Evolutionary conservation across 2,329 filamentous ascomycete genomes (phyloP), one percentile per base, ranked within the genome.

Genomic region (Diplodia corticola): DNA sequence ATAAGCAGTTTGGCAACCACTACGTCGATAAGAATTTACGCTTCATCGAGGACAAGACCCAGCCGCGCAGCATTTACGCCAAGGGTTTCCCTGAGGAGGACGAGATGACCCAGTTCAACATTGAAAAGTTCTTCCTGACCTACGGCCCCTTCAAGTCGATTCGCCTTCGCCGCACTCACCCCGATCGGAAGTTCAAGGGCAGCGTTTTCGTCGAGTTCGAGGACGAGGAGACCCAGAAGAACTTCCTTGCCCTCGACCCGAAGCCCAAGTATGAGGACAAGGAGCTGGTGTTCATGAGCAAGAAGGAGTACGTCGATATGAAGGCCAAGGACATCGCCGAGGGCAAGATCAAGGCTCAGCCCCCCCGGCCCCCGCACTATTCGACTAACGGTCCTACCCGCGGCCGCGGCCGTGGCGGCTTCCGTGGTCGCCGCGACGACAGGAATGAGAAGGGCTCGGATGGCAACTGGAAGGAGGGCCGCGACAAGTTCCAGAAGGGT

Each of bases 141-240:
- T 93, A 88, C 76, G 94, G 93, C 54, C 85, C 90, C 35, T 86
- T 92, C 72, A 92, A 91, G 74, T 87, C 89, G 54, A 89, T 99
- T 69, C 93, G 94, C 75, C 90, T 99, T 69, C 92, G 96, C 71
- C 92, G 95, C 70, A 84, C 83, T 57, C 83, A 85, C 50, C 82
- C 89, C 68, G 80, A 86, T 57, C 88, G 88, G 73, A 81, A 85
- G 63, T 99, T 98, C 88, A 99, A 99, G 85, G 93, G 94, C 71
- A 97, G 92, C 71, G 92, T 97, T 67, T 98, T 97, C 76, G 92
- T 97, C 70, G 94, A 97, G 79, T 99, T 98, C 78, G 85, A 87
- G 69, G 86, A 87, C 59, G 89, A 93, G 74, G 91, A 96, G 71
- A 85, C 87, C 24, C 89, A 91, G 73, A 85, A 93, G 77, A 88